Evolutionary conservation across 768 basidiomycete species (phyloP).

Genomic region (Chalciporus piperatus): DNA sequence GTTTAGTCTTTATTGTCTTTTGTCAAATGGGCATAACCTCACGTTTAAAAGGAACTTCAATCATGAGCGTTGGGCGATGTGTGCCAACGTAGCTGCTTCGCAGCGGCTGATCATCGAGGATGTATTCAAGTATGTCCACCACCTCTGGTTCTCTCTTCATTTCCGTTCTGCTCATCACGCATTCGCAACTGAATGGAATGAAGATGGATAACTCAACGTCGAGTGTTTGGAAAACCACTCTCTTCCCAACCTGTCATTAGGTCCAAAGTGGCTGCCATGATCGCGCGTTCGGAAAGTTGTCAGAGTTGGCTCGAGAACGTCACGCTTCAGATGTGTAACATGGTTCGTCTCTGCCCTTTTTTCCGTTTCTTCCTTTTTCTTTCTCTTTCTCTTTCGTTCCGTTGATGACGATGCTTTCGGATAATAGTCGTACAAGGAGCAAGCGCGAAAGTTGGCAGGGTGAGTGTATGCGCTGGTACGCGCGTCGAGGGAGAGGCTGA

Average conservation of each 20-base stretch:
- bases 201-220: slow-evolving; percentile 75
- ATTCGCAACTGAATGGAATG: background rate
- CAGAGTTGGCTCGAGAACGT: slow-evolving; percentile 80
- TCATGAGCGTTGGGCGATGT: slow-evolving; percentile 75
- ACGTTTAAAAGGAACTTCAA: slow-evolving; percentile 68
- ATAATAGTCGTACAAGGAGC: slow-evolving; percentile 60
- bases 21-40: too few species aligned
- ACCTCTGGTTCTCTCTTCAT: background rate
- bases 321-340: slow-evolving; percentile 80
- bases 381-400: background rate
- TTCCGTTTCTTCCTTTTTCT: background rate
- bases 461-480: slow-evolving; percentile 18
- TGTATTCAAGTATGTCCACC: slow-evolving; percentile 53
- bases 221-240: slow-evolving; percentile 75
- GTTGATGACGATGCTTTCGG: slow-evolving; percentile 14
- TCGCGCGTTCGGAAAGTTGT: slow-evolving; percentile 59
- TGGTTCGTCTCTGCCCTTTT: slow-evolving; percentile 50
- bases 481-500: background rate
- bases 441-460: slow-evolving; percentile 67
- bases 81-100: slow-evolving; percentile 44
- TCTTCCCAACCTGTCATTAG: slow-evolving; percentile 71
- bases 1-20: too few species aligned
- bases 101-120: slow-evolving; percentile 71
- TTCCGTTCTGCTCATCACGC: background rate
- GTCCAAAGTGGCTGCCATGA: slow-evolving; percentile 76